phyloP scores from a whole-genome alignment of 345 rosid genomes.

The Clarkia xantiana region DNA sequence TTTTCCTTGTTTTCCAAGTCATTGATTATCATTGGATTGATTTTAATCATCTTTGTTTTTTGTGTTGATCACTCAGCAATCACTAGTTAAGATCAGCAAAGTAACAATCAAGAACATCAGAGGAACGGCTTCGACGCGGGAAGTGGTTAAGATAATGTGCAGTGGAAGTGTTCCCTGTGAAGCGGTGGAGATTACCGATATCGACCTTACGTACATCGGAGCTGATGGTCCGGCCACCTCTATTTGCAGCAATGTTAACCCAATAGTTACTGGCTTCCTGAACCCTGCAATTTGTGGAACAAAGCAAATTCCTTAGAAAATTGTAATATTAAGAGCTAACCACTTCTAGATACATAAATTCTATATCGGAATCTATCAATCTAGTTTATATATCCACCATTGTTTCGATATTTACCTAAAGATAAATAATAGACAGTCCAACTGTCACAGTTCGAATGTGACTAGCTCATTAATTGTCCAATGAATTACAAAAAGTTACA shows the following conservation, averaged over 20 bases:
- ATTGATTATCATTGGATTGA: too few species aligned
- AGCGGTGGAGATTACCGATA: conserved; percentile 13
- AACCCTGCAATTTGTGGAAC: background rate
- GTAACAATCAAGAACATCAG: conserved; percentile 15
- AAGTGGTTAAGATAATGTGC: conserved; percentile 13
- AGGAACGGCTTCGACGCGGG: conserved; percentile 12
- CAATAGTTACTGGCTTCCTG: conserved; percentile 9
- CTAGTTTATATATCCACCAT: too few species aligned
- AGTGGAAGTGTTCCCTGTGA: conserved; percentile 12
- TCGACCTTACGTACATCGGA: conserved; percentile 11
- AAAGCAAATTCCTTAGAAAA: too few species aligned
- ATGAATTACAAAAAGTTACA: too few species aligned
- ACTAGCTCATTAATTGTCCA: too few species aligned
- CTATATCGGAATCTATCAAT: too few species aligned
- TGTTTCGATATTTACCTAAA: too few species aligned
- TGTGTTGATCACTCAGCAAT: conserved; percentile 9
- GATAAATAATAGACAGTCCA: too few species aligned
- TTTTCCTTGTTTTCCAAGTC: too few species aligned
- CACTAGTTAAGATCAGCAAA: conserved; percentile 8
- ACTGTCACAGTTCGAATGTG: too few species aligned
- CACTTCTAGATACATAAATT: too few species aligned
- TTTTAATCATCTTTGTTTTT: background rate
- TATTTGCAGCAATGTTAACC: conserved; percentile 15
- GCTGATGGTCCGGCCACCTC: conserved; percentile 5
- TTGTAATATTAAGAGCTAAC: too few species aligned